A percentile compares a stretch with the other conserved stretches of the same genome.
These are phyloP conservation scores for Populus trichocarpa DNA, from an alignment of 441 rosid species.

Conservation along the genomic window DNA sequence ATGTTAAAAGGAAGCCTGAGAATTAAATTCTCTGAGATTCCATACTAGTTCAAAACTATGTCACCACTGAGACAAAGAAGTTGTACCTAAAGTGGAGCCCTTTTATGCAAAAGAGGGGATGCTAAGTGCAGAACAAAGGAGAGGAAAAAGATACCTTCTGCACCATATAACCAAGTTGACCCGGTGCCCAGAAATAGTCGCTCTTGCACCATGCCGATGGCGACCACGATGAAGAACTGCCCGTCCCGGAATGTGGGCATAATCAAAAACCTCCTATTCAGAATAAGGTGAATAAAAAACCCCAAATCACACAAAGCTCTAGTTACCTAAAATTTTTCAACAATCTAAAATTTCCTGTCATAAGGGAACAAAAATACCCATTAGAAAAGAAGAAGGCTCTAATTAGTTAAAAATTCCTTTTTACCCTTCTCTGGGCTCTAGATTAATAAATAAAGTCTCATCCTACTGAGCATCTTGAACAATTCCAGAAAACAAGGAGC, in stretches of 20 bases:
- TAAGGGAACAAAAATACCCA: not conserved
- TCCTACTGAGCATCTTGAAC: not conserved
- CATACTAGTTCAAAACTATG: not conserved
- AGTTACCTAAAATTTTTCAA: not conserved
- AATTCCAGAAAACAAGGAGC: not conserved
- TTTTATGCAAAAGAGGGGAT: not conserved
- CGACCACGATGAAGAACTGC: constrained; percentile 96
- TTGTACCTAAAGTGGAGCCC: not conserved
- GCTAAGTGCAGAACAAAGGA: not conserved
- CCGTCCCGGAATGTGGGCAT: constrained; percentile 61
- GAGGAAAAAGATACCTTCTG: constrained; percentile 52
- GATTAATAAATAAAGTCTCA: not conserved
- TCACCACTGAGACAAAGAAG: not conserved
- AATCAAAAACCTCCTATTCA: constrained; percentile 67
- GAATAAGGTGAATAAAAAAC: constrained; percentile 6
- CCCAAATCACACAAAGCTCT: constrained; percentile 7
- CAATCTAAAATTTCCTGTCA: not conserved
- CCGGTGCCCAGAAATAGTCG: constrained; percentile 75
- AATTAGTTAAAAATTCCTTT: not conserved
- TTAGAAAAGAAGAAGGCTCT: not conserved
- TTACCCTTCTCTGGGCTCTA: not conserved
- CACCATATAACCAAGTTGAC: constrained; percentile 85
- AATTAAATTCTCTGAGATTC: not conserved
- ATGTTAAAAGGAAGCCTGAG: not conserved
- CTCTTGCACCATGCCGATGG: constrained; percentile 93